A percentile compares a stretch with the other conserved stretches of the same genome.
These are phyloP conservation scores for Aurifilum marmelostoma DNA, from an alignment of 2,329 filamentous ascomycete genomes.

Conservation along the genomic window DNA sequence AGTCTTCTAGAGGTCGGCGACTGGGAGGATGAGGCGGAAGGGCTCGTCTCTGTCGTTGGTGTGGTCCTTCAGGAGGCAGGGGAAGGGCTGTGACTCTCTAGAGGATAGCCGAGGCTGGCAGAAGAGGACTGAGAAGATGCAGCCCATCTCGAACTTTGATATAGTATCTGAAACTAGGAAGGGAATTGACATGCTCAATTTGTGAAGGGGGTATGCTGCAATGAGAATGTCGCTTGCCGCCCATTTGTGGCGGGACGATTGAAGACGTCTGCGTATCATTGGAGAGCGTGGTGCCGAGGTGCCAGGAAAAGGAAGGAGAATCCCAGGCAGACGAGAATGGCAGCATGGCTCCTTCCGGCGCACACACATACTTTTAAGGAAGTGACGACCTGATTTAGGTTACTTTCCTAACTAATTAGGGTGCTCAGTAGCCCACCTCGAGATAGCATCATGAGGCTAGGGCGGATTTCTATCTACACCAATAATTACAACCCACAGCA, in stretches of 20 bases:
- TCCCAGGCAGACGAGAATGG: neutral
- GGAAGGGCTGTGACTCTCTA: neutral
- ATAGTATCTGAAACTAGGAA: too few species aligned
- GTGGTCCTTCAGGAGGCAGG: neutral
- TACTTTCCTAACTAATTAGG: neutral
- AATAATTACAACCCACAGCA: neutral
- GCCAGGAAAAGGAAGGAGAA: neutral
- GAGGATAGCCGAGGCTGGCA: neutral
- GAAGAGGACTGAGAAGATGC: neutral
- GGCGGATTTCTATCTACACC: too few species aligned
- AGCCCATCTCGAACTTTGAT: neutral
- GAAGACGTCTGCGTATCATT: neutral
- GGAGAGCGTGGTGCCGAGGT: neutral
- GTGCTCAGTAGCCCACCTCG: neutral
- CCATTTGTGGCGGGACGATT: neutral
- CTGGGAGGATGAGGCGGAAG: conserved; percentile 1
- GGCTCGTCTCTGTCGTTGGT: neutral
- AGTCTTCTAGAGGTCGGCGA: neutral
- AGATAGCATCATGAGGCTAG: neutral
- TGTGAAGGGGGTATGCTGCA: neutral
- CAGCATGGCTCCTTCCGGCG: neutral
- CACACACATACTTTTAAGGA: neutral
- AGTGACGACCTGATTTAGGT: neutral
- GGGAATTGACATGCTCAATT: neutral
- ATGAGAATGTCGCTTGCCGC: neutral